Evolutionary conservation across 2,329 filamentous ascomycete species (phyloP), one percentile per base, ranked within the genome.

Genomic region (Penicillium sp.): DNA sequence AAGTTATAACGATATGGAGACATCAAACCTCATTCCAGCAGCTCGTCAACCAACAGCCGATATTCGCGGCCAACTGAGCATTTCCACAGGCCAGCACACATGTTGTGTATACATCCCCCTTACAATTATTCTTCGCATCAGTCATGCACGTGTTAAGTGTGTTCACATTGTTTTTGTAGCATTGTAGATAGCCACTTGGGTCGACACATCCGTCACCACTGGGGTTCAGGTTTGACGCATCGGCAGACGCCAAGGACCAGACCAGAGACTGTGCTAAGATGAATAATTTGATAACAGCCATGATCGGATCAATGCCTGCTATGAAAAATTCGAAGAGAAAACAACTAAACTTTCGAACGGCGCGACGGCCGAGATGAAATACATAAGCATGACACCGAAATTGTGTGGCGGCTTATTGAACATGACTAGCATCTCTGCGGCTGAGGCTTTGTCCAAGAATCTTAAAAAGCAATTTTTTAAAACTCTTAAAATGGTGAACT

Each of bases 141-240:
- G 13, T 47, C 51, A 53, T 45, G n/a, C 51, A 53, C 7, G 14
- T n/a, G 1, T 3, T n/a, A 27, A 58, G 47, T 14, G 31, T 21
- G n/a, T 58, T 41, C 16, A n/a, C 39, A 47, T 58, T 58, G 10
- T 52, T 33, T 13, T 51, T n/a, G 27, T 58, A 58, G 35, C 56
- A 58, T n/a, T 58, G 52, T 14, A 58, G 56, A 58, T 58, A 58
- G 24, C 52, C 56, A 47, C 52, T 58, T 39, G 52, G 56, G 35
- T 58, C 56, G 29, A 58, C 56, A 48, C 56, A 58, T 16, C 56
- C 56, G 13, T 58, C n/a, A 26, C 56, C 56, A 13, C 33, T 47
- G n/a, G 56, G 56, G 19, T 58, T 58, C 37, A 55, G 35, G 31
- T 58, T 58, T 31, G 56, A 41, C 19, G 56, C 52, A 55, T 58